phyloP scores from a whole-genome alignment of 805 yeast genomes.

The Cephaloascus fragrans region DNA sequence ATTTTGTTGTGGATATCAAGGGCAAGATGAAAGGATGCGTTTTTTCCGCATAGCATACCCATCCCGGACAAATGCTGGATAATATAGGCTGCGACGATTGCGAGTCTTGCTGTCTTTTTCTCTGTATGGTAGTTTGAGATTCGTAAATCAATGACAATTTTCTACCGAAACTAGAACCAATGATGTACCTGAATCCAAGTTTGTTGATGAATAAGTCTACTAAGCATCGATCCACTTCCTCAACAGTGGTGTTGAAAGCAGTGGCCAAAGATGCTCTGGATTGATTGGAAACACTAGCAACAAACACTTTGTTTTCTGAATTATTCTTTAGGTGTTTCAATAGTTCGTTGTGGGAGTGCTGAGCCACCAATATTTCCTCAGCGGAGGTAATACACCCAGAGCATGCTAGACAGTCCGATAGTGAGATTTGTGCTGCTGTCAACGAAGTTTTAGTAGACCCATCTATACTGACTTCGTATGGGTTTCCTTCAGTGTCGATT shows the following conservation, averaged over 20 bases:
- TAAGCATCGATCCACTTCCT: constrained; percentile 51
- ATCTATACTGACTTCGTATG: constrained; percentile 58
- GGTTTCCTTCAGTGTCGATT: constrained; percentile 47
- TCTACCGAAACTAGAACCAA: constrained; percentile 82
- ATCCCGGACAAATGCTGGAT: constrained; percentile 86
- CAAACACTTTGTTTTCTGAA: constrained; percentile 34
- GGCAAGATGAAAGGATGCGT: constrained; percentile 83
- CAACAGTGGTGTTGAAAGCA: constrained; percentile 45
- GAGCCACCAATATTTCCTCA: constrained; percentile 87
- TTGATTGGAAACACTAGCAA: constrained; percentile 79
- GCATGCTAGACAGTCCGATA: constrained; percentile 93
- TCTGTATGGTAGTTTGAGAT: constrained; percentile 30
- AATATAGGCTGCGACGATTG: constrained; percentile 36
- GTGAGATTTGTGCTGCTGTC: constrained; percentile 76
- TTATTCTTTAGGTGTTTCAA: constrained; percentile 41
- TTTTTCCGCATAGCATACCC: constrained; percentile 92
- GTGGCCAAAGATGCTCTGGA: constrained; percentile 73
- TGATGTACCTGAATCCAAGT: constrained; percentile 64
- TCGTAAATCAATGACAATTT: constrained; percentile 45
- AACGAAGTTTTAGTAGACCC: constrained; percentile 43
- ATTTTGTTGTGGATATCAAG: constrained; percentile 60
- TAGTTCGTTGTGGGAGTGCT: constrained; percentile 80
- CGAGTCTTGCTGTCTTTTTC: constrained; percentile 18
- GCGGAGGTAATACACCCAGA: constrained; percentile 96
- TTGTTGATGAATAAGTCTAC: constrained; percentile 44